These are phyloP conservation scores for Lactuca saligna DNA, from an alignment of 129 eudicot genomes.

Conservation along the genomic window DNA sequence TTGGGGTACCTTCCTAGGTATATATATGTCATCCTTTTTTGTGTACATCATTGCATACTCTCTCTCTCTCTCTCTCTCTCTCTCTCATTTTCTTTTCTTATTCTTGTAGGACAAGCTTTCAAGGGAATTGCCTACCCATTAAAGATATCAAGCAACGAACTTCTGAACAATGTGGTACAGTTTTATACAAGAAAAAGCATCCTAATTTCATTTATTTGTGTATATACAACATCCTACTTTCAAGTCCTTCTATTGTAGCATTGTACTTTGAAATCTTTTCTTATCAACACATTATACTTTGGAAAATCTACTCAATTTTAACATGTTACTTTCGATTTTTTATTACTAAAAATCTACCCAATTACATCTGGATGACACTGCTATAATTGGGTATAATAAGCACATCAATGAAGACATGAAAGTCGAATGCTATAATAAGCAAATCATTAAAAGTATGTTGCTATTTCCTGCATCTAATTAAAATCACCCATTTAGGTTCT, in stretches of 20 bases:
- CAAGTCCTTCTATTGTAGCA: not conserved
- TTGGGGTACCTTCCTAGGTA: constrained; percentile 83
- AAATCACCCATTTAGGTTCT: not conserved
- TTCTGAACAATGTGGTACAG: constrained; percentile 70
- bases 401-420: not conserved
- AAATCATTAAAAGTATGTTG: not conserved
- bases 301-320: not conserved
- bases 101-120: constrained; percentile 69
- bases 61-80: not conserved
- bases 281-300: no score
- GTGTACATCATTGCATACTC: constrained; percentile 10
- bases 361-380: not conserved
- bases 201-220: not conserved
- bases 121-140: constrained; percentile 79
- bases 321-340: not conserved
- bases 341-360: no score
- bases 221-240: not conserved
- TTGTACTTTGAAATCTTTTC: not conserved
- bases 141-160: constrained; percentile 75
- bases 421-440: not conserved
- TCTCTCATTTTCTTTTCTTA: constrained; percentile 2
- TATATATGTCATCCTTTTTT: constrained; percentile 25
- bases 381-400: no score
- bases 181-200: not conserved
- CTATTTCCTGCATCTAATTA: not conserved